Evolutionary conservation across 106 monocot genomes (phyloP).

Genomic region (Chionographis japonica): DNA sequence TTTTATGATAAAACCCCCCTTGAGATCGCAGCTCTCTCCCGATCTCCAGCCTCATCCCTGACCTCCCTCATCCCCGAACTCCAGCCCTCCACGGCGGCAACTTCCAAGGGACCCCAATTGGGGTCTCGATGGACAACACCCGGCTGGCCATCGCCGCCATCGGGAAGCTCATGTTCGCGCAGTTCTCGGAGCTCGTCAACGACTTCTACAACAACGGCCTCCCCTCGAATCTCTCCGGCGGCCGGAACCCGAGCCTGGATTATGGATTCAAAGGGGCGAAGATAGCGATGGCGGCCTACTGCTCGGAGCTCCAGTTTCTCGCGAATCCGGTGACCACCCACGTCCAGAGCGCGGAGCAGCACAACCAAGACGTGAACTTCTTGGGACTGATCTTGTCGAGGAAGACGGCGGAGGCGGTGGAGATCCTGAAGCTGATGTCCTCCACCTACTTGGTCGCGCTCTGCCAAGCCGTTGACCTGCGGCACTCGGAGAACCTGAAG

Average conservation of each 20-base stretch:
- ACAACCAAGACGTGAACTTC: constrained; percentile 74
- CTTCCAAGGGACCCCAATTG: no score
- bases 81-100: no score
- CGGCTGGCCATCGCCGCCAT: constrained; percentile 19
- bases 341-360: constrained; percentile 97
- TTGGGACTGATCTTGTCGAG: constrained; percentile 30
- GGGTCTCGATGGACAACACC: no score
- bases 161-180: constrained; percentile 50
- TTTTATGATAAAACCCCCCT: no score
- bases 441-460: constrained; percentile 9
- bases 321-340: constrained; percentile 98
- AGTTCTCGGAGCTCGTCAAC: constrained; percentile 43
- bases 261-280: no score
- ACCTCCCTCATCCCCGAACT: no score
- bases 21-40: no score
- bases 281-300: no score
- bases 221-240: no score
- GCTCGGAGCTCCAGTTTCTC: constrained; percentile 94
- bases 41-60: no score
- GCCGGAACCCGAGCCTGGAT: no score
- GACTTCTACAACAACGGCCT: constrained; percentile 25
- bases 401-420: constrained; percentile 34
- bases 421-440: constrained; percentile 34
- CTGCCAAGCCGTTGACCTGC: constrained; percentile 8
- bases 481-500: constrained; percentile 15